Evolutionary conservation across 176 grass and related monocot species (phyloP), one percentile per base, ranked within the genome.

Genomic region (Oryza glumipatula): DNA sequence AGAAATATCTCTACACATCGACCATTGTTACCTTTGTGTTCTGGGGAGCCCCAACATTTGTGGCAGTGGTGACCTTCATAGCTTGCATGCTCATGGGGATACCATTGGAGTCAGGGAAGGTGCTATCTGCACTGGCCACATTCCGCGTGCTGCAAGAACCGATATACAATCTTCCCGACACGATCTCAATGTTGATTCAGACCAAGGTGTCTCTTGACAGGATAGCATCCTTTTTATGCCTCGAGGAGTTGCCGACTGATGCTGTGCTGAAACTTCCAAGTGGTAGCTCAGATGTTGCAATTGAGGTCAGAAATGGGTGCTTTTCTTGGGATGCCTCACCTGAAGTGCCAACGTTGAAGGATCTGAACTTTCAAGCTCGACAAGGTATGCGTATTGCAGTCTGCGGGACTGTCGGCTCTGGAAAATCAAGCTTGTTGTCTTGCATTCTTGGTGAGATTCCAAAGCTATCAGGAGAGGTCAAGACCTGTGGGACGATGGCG

Each of bases 1-100:
- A 89, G 73, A 97, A 91, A 65, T 84, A 88, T 43, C 73, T 91
- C 5, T 97, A 97, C 74, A 82, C 82, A 0, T 72, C 74, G 14
- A 77, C 84, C 7, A 66, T 86, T 49, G 78, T 80, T 11, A 89
- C 70, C 9, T 85, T 91, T 28, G 66, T 93, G 65, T 91, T 94
- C 76, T 85, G 81, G 88, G 86, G 82, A 5, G 76, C 90, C 2
- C 90, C 90, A 1, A 94, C 92, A 68, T 94, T 97, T 60, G 90
- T 94, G 22, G 92, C 90, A 3, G 92, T 89, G 47, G 84, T 93
- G 43, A 97, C 88, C 23, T 97, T 97, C 38, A 88, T 90, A 24
- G 72, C 86, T 21, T 89, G 87, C 70, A 76, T 85, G 82, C 26
- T 89, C 21, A 80, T 89, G 51, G 82, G 87, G 28, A 89, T 89